phyloP scores from a whole-genome alignment of 176 grass and related monocot genomes.

The Oryza meridionalis region DNA sequence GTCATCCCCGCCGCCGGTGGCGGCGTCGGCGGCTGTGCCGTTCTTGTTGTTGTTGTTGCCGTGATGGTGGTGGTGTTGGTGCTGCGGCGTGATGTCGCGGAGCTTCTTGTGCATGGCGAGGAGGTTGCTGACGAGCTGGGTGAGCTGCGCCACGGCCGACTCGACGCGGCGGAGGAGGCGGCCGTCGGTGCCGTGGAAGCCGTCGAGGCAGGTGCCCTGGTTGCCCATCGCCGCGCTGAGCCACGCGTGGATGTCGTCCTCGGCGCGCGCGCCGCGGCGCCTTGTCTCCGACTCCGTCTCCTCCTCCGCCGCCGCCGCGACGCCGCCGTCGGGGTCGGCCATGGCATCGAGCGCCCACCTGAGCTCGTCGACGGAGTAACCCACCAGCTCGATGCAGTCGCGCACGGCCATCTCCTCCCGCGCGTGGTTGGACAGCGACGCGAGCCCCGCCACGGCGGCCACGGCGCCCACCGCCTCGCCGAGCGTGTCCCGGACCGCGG shows the following conservation, averaged over 20 bases:
- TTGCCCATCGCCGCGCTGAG: slow-evolving; percentile 80
- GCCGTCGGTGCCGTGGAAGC: slow-evolving; percentile 71
- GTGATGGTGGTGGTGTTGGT: neutral
- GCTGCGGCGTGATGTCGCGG: slow-evolving; percentile 56
- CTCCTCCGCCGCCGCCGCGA: too few relatives aligned
- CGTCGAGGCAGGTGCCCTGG: slow-evolving; percentile 86
- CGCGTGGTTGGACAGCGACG: slow-evolving; percentile 51
- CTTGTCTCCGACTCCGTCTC: neutral
- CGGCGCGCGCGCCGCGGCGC: slow-evolving; percentile 16
- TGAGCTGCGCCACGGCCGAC: slow-evolving; percentile 52
- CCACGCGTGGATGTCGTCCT: slow-evolving; percentile 72
- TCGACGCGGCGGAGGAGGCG: slow-evolving; percentile 54
- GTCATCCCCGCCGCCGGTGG: neutral
- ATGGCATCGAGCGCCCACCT: too few relatives aligned
- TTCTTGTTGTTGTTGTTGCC: slow-evolving; percentile 24
- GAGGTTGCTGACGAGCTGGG: slow-evolving; percentile 85
- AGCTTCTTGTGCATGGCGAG: slow-evolving; percentile 75
- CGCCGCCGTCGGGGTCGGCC: too few relatives aligned
- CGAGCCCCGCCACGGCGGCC: slow-evolving; percentile 40
- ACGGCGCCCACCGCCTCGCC: slow-evolving; percentile 57
- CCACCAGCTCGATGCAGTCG: slow-evolving; percentile 87
- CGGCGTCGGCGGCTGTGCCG: neutral
- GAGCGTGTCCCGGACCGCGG: slow-evolving; percentile 71
- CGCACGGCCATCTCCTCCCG: slow-evolving; percentile 80
- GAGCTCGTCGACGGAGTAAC: slow-evolving; percentile 4